These are phyloP conservation scores for Backusella macrospora DNA, from an alignment of 192 early-diverging fungal genomes.

Conservation along the genomic window DNA sequence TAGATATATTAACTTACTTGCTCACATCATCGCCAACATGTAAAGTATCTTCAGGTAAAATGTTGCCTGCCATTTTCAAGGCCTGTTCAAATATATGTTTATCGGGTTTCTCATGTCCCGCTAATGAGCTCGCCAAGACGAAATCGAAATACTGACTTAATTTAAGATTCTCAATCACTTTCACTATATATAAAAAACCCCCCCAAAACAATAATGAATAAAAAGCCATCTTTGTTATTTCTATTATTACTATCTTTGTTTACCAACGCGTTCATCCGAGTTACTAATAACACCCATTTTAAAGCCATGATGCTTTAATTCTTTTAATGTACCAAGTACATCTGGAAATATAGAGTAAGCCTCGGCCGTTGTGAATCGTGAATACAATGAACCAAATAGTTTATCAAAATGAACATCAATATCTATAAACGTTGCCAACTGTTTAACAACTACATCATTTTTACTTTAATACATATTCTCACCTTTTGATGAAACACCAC, in stretches of 20 bases:
- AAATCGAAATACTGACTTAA: constrained; percentile 62
- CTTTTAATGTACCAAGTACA: constrained; percentile 46
- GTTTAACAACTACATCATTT: neutral
- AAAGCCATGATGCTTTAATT: constrained; percentile 49
- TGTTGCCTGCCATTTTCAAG: constrained; percentile 28
- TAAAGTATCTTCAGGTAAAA: constrained; percentile 49
- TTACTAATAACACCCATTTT: constrained; percentile 63
- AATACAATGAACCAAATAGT: constrained; percentile 44
- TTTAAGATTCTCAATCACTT: constrained; percentile 37
- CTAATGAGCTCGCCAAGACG: constrained; percentile 52
- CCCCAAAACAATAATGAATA: neutral
- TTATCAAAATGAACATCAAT: constrained; percentile 27
- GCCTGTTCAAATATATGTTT: constrained; percentile 57
- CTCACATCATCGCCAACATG: constrained; percentile 64
- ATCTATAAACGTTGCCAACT: constrained; percentile 14
- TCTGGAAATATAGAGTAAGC: constrained; percentile 62
- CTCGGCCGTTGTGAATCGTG: constrained; percentile 47
- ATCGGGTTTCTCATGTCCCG: constrained; percentile 60
- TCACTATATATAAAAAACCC: constrained; percentile 26
- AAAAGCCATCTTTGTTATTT: neutral
- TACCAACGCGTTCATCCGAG: constrained; percentile 60
- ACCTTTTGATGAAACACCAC: constrained; percentile 40
- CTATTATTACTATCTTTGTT: neutral
- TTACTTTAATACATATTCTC: neutral
- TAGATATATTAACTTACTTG: constrained; percentile 32